phyloP scores from a whole-genome alignment of 1,284 basidiomycete species.

The Ceratobasidium sp. region DNA sequence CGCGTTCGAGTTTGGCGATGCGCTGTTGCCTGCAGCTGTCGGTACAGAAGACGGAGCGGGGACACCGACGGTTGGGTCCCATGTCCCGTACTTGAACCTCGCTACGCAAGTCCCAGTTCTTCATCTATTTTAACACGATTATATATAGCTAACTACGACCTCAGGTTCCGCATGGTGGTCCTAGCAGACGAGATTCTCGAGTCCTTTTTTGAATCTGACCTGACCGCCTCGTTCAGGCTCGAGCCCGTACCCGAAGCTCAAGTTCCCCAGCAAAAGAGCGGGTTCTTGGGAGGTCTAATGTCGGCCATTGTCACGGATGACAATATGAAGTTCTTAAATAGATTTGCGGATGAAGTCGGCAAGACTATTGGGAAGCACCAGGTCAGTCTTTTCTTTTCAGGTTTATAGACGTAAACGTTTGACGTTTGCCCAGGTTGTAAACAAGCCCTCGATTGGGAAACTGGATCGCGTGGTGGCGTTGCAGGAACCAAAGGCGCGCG shows the following conservation, averaged over 20 bases:
- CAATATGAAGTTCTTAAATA: slow-evolving; percentile 87
- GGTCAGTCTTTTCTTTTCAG: slow-evolving; percentile 57
- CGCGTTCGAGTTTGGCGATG: slow-evolving; percentile 96
- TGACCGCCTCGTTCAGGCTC: slow-evolving; percentile 87
- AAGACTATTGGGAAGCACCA: slow-evolving; percentile 93
- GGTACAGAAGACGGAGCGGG: slow-evolving; percentile 59
- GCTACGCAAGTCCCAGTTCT: slow-evolving; percentile 70
- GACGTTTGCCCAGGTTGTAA: slow-evolving; percentile 65
- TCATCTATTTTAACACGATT: not conserved
- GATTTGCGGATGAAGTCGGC: slow-evolving; percentile 92
- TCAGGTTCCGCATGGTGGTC: slow-evolving; percentile 96
- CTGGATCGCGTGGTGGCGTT: slow-evolving; percentile 70
- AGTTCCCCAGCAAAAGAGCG: slow-evolving; percentile 67
- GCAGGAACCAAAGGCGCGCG: slow-evolving; percentile 88
- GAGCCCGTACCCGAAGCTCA: slow-evolving; percentile 63
- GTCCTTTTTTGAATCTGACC: slow-evolving; percentile 92
- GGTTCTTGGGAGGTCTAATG: slow-evolving; percentile 87
- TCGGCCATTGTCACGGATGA: slow-evolving; percentile 88
- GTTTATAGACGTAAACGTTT: slow-evolving; percentile 18
- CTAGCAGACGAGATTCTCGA: slow-evolving; percentile 95
- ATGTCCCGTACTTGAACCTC: slow-evolving; percentile 88
- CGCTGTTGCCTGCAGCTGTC: slow-evolving; percentile 65
- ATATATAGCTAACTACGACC: slow-evolving; percentile 47
- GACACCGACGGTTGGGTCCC: slow-evolving; percentile 62
- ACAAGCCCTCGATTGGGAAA: slow-evolving; percentile 87